Evolutionary conservation across 331 rosid genomes (phyloP).

Genomic region (Quercus tomentella): DNA sequence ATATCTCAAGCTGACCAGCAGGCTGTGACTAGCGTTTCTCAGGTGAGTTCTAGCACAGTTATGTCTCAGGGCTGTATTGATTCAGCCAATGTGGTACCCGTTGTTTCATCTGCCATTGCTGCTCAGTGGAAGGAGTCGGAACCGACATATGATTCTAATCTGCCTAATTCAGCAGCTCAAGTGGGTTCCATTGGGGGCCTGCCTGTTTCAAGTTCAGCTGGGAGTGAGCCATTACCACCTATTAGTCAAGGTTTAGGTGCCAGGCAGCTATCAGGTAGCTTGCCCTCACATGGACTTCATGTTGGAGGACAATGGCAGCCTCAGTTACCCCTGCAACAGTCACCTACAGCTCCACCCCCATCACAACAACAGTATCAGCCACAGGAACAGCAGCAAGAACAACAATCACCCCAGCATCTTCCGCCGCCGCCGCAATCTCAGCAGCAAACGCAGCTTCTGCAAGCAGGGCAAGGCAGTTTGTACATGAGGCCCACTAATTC

Average conservation of each 20-base stretch:
- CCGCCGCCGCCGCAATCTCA: conserved; percentile 62
- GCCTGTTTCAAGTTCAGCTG: conserved; percentile 48
- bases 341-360: conserved; percentile 41
- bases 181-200: conserved; percentile 51
- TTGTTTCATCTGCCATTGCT: conserved; percentile 37
- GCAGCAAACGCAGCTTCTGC: conserved; percentile 54
- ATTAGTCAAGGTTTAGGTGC: conserved; percentile 60
- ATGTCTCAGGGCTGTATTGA: conserved; percentile 50
- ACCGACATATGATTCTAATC: conserved; percentile 44
- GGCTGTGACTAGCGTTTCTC: conserved; percentile 43
- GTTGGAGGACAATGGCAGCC: conserved; percentile 72
- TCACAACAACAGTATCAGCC: conserved; percentile 54
- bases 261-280: conserved; percentile 54
- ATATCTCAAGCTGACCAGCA: conserved; percentile 60
- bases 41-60: conserved; percentile 38
- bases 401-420: conserved; percentile 49
- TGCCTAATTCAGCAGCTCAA: conserved; percentile 43
- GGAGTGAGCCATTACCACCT: conserved; percentile 43
- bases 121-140: conserved; percentile 82
- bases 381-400: conserved; percentile 52
- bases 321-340: conserved; percentile 48
- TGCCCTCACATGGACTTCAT: conserved; percentile 66
- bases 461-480: conserved; percentile 62
- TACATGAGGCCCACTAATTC: conserved; percentile 60
- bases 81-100: conserved; percentile 41